Evolutionary conservation across 805 yeast genomes (phyloP).

Genomic region (Kodamaea jinghongensis): DNA sequence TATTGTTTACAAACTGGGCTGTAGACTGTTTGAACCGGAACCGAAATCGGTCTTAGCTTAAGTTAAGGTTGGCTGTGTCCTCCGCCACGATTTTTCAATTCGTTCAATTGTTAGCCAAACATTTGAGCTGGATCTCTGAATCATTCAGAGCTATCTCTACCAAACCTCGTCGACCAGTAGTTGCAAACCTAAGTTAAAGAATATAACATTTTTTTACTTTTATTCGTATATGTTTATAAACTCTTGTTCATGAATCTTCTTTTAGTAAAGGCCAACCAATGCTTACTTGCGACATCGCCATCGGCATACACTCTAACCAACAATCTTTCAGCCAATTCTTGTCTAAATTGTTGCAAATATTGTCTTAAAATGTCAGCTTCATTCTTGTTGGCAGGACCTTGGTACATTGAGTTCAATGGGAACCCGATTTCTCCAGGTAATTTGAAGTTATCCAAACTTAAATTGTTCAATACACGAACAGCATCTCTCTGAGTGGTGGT

Average conservation of each 20-base stretch:
- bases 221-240: constrained; percentile 39
- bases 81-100: too few species aligned
- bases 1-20: too few species aligned
- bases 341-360: constrained; percentile 90
- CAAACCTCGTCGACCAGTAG: too few species aligned
- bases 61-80: too few species aligned
- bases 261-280: constrained; percentile 94
- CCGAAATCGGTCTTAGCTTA: too few species aligned
- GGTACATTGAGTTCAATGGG: constrained; percentile 79
- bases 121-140: too few species aligned
- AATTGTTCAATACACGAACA: constrained; percentile 66
- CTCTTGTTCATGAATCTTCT: constrained; percentile 95
- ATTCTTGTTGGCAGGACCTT: constrained; percentile 68
- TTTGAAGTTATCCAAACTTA: constrained; percentile 82
- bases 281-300: constrained; percentile 71
- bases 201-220: too few species aligned
- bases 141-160: too few species aligned
- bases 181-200: too few species aligned
- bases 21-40: too few species aligned
- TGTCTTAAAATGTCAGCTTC: constrained; percentile 78
- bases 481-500: constrained; percentile 57
- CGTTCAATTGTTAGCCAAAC: too few species aligned
- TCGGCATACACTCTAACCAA: constrained; percentile 69
- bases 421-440: constrained; percentile 95
- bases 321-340: constrained; percentile 82